These are phyloP conservation scores for Tuber indicum DNA, from an alignment of 495 filamentous ascomycete genomes.

Conservation along the genomic window DNA sequence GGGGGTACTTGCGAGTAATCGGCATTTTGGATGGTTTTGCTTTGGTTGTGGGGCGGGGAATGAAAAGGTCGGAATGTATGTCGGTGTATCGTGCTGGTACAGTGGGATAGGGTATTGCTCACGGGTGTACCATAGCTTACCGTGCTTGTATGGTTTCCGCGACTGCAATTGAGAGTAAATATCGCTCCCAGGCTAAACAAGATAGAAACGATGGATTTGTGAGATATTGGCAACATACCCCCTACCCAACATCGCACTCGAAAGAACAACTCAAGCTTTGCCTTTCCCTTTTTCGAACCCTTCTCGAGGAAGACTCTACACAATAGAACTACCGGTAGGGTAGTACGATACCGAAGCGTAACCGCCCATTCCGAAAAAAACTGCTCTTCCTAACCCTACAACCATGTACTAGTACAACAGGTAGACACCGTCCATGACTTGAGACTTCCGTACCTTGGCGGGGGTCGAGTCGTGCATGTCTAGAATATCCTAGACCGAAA, in stretches of 20 bases:
- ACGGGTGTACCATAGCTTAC: neutral
- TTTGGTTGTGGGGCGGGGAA: neutral
- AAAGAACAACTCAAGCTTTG: neutral
- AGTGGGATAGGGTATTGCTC: neutral
- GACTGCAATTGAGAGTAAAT: neutral
- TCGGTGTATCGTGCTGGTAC: too few relatives aligned
- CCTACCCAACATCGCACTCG: neutral
- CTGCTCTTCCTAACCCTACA: neutral
- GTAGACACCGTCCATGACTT: neutral
- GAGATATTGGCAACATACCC: neutral
- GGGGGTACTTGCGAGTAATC: neutral
- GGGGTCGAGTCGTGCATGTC: neutral
- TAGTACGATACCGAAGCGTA: neutral
- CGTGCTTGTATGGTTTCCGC: neutral
- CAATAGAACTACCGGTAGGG: neutral
- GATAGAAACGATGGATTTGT: neutral
- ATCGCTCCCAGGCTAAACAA: neutral
- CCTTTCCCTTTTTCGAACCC: neutral
- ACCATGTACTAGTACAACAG: neutral
- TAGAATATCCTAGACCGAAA: neutral
- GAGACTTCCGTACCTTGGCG: neutral
- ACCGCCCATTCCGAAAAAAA: neutral
- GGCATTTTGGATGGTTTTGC: neutral
- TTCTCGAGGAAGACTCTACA: neutral
- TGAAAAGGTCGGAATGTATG: neutral